Evolutionary conservation across 176 grass and related monocot species (phyloP).

Genomic region (Raddia guianensis): DNA sequence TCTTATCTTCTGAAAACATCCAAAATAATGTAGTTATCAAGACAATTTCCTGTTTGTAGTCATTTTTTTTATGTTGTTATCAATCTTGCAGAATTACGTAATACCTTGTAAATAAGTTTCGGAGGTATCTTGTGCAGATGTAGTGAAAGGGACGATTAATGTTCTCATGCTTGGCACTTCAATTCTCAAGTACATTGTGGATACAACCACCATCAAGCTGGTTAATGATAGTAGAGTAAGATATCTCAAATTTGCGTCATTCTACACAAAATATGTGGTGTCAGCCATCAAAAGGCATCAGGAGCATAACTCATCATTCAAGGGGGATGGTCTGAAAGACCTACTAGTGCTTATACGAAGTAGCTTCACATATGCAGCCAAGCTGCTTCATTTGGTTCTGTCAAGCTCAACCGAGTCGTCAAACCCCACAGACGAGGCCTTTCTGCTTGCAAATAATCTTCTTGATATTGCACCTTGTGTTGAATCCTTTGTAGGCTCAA

Average conservation of each 20-base stretch:
- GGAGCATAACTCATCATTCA: constrained; percentile 44
- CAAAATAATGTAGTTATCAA: not conserved
- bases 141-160: constrained; percentile 52
- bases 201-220: constrained; percentile 55
- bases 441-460: constrained; percentile 80
- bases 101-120: constrained; percentile 21
- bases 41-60: not conserved
- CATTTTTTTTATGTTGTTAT: constrained; percentile 27
- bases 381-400: constrained; percentile 78
- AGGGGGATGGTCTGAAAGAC: constrained; percentile 66
- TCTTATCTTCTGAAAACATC: constrained; percentile 24
- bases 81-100: not conserved
- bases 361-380: constrained; percentile 78
- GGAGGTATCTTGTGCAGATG: constrained; percentile 48
- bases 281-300: constrained; percentile 55
- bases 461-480: constrained; percentile 70
- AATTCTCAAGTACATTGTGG: constrained; percentile 73
- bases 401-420: constrained; percentile 48
- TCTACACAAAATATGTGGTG: constrained; percentile 56
- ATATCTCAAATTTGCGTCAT: constrained; percentile 69
- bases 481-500: constrained; percentile 57
- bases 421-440: constrained; percentile 53
- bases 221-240: constrained; percentile 53
- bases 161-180: constrained; percentile 58
- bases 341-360: constrained; percentile 60